Evolutionary conservation across 176 grass and related monocot genomes (phyloP).

Genomic region (Cenchrus purpureus): DNA sequence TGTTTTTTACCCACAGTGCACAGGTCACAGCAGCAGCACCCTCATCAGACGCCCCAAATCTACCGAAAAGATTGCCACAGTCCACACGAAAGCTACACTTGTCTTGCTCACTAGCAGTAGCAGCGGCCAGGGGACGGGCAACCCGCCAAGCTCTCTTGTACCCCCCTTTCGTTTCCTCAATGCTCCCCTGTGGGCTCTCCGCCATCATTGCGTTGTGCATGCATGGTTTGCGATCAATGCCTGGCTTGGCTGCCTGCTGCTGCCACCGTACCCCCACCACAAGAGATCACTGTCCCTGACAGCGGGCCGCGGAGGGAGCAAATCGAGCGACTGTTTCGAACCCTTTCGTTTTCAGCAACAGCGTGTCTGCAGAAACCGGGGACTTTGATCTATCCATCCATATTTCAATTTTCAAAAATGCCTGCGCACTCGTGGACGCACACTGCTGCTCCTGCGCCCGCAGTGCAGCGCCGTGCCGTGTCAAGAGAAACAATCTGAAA

Average conservation of each 20-base stretch:
- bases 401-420: conserved; percentile 32
- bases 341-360: neutral
- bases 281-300: neutral
- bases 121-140: conserved; percentile 26
- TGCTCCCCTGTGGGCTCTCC: neutral
- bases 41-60: conserved; percentile 20
- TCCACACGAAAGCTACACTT: conserved; percentile 44
- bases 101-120: conserved; percentile 45
- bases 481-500: conserved; percentile 25
- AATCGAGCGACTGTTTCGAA: conserved; percentile 20
- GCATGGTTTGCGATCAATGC: conserved; percentile 16
- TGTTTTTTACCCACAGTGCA: neutral
- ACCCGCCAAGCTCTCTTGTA: conserved; percentile 9
- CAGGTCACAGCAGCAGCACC: neutral
- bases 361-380: neutral
- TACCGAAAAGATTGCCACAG: conserved; percentile 46
- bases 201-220: conserved; percentile 42
- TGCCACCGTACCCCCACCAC: neutral
- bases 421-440: neutral
- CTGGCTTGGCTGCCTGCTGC: neutral
- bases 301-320: neutral
- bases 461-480: neutral
- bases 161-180: conserved; percentile 22
- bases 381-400: neutral
- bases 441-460: neutral